Percentiles rank a stretch among this genome's conserved stretches.
Conservation (phyloP, 306 rosid species). For the Vicia villosa region DNA sequence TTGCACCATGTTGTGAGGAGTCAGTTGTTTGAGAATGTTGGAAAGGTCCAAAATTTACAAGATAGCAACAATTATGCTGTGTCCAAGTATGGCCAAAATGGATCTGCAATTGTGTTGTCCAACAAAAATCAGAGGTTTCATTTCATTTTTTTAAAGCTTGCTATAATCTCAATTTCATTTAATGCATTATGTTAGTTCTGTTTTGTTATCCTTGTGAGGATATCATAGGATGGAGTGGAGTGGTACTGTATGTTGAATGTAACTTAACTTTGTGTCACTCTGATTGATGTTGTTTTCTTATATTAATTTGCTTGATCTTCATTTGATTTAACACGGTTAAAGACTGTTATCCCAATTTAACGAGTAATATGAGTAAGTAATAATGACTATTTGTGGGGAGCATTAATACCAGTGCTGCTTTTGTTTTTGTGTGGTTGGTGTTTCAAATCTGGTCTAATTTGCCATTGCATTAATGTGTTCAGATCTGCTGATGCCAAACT, state of each 20-base stretch:
- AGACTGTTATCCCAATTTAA: slow-evolving; percentile 14
- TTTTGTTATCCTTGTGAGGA: neutral
- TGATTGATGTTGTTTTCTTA: slow-evolving; percentile 19
- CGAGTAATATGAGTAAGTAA: neutral
- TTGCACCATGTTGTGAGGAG: slow-evolving; percentile 62
- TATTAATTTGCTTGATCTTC: slow-evolving; percentile 24
- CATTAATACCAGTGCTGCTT: neutral
- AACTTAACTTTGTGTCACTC: slow-evolving; percentile 6
- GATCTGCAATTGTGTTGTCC: slow-evolving; percentile 46
- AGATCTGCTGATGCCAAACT: slow-evolving; percentile 40
- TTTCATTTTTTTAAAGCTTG: neutral
- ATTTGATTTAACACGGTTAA: slow-evolving; percentile 1
- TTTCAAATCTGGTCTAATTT: slow-evolving; percentile 23
- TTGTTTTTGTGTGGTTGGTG: neutral
- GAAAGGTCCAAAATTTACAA: slow-evolving; percentile 23
- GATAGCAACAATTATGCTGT: slow-evolving; percentile 2
- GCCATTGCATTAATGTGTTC: slow-evolving; percentile 28
- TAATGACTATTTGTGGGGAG: neutral
- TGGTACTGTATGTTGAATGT: neutral
- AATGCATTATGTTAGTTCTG: slow-evolving; percentile 6
- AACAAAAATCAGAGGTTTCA: slow-evolving; percentile 46
- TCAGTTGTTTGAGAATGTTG: slow-evolving; percentile 59
- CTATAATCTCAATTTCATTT: neutral
- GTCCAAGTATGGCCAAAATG: slow-evolving; percentile 35
- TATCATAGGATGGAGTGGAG: neutral